Evolutionary conservation across 768 basidiomycete species (phyloP), one percentile per base, ranked within the genome.

Genomic region (Leccinum arenicola): DNA sequence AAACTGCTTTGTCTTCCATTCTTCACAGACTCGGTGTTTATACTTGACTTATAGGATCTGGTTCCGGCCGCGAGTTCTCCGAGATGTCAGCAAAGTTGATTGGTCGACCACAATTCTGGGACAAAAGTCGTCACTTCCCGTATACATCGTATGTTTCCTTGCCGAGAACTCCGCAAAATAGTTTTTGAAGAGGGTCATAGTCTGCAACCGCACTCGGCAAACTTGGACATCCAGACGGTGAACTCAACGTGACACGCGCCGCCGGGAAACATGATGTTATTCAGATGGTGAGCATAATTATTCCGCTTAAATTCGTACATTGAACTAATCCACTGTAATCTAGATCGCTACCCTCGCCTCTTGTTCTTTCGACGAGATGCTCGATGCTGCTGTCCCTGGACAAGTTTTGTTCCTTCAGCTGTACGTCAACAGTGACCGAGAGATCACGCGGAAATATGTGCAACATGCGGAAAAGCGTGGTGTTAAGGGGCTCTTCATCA

Each of bases 261-360:
- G 96, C 93, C 0, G 93, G 84, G 0, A 91, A 91, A 68, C 85
- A 87, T 59, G 82, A 81, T 12, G 74, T 90, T 51, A 89, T 89
- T 54, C 89, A 90, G 63, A 89, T 89, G 88, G 87, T 85, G 21
- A 50, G 61, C 64, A 45, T 29, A 29, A 29, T 29, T 0, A 9
- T 29, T 29, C 29, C 14, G 52, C 54, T 40, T 50, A 53, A 21
- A 45, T 45, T 19, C 1, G 43, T 45, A 11, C 11, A n/a, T 25
- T 17, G 3, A 5, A 3, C 23, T 50, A 5, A 45, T 45, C 19
- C 43, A 25, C 27, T 14, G 19, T 25, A 47, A 38, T 6, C 35
- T 35, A 95, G 95, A 95, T 98, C 55, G 93, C 95, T 2, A 98
- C 97, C 0, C 79, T 98, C 19, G 93, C 96, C 0, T 95, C 92